A percentile compares a stretch with the other conserved stretches of the same genome.
These are phyloP conservation scores for Pichiaceae sp. DNA, from an alignment of 1,139 yeast genomes.

Conservation along the genomic window DNA sequence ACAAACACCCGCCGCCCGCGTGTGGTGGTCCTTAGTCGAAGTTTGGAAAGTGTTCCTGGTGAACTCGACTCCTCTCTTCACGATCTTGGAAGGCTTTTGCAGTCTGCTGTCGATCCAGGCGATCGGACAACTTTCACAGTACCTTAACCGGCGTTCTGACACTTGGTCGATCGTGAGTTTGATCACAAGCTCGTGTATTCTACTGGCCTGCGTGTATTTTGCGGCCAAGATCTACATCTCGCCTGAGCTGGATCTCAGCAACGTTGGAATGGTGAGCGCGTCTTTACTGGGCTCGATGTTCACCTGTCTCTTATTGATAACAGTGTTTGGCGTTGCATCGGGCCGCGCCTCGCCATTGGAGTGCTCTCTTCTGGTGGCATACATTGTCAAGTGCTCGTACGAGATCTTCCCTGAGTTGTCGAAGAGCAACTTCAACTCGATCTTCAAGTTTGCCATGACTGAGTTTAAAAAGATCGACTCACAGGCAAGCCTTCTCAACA, in stretches of 20 bases:
- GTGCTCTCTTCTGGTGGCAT: constrained; percentile 76
- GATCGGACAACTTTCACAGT: constrained; percentile 71
- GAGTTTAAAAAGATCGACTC: constrained; percentile 30
- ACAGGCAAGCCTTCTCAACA: constrained; percentile 20
- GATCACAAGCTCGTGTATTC: constrained; percentile 63
- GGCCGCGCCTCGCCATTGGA: constrained; percentile 85
- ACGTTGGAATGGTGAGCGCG: constrained; percentile 65
- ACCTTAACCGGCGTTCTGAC: constrained; percentile 63
- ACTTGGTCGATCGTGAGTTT: constrained; percentile 75
- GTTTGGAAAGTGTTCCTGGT: constrained; percentile 67
- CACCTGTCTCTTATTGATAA: constrained; percentile 66
- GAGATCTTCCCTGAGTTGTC: constrained; percentile 83
- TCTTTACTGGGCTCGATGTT: constrained; percentile 79
- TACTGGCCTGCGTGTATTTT: constrained; percentile 71
- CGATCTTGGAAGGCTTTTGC: constrained; percentile 88
- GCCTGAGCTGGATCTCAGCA: constrained; percentile 45
- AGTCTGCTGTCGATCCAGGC: constrained; percentile 85
- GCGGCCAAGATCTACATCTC: constrained; percentile 77
- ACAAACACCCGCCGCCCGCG: not conserved
- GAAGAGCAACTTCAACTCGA: constrained; percentile 30
- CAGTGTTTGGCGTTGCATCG: constrained; percentile 76
- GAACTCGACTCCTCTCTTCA: constrained; percentile 82
- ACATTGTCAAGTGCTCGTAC: constrained; percentile 85
- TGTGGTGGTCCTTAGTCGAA: constrained; percentile 27
- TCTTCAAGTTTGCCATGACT: constrained; percentile 28